Evolutionary conservation across 1,284 basidiomycete genomes (phyloP).

Genomic region (Veloboletus limbatus): DNA sequence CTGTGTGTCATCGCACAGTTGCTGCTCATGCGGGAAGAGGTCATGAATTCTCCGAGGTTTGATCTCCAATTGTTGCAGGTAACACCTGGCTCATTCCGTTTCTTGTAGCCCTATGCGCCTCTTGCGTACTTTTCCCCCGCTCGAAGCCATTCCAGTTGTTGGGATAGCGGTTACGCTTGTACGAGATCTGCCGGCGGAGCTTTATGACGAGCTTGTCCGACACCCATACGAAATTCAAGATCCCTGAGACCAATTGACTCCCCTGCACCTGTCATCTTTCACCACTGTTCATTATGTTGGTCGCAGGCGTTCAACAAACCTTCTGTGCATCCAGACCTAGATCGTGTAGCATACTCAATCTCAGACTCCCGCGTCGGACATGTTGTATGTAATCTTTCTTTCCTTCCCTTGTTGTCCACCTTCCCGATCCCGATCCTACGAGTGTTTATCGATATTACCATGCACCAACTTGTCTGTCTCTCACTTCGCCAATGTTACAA

Average conservation of each 20-base stretch:
- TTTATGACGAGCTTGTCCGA: slow-evolving; percentile 86
- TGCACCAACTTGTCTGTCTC: neutral
- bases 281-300: slow-evolving; percentile 6
- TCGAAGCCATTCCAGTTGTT: slow-evolving; percentile 85
- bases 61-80: slow-evolving; percentile 21
- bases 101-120: slow-evolving; percentile 85
- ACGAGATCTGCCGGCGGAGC: slow-evolving; percentile 82
- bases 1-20: slow-evolving; percentile 96
- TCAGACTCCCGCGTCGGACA: neutral
- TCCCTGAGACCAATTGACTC: slow-evolving; percentile 14
- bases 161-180: slow-evolving; percentile 92
- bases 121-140: slow-evolving; percentile 89
- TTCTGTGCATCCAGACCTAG: slow-evolving; percentile 12
- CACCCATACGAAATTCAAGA: slow-evolving; percentile 76
- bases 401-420: neutral
- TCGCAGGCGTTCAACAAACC: slow-evolving; percentile 10
- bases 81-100: slow-evolving; percentile 11
- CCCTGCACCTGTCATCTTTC: neutral
- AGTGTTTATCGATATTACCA: neutral
- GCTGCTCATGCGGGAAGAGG: slow-evolving; percentile 82
- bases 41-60: slow-evolving; percentile 83
- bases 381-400: slow-evolving; percentile 18
- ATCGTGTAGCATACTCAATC: slow-evolving; percentile 28
- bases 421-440: neutral
- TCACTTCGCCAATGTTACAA: neutral